phyloP scores from a whole-genome alignment of 495 filamentous ascomycete species.

The Hypoxylon trugodes region DNA sequence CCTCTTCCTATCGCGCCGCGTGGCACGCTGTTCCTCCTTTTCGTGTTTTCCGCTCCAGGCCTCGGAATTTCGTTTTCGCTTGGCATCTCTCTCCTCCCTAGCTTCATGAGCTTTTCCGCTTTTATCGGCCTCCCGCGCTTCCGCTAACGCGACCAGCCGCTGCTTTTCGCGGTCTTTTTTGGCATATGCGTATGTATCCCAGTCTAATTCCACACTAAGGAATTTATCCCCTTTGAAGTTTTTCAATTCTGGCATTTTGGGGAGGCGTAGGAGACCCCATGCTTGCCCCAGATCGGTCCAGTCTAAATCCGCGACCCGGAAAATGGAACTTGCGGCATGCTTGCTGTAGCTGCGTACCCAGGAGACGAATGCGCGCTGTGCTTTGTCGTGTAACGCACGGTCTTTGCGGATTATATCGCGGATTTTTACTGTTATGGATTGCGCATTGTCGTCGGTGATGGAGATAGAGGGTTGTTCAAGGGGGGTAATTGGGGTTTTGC shows the following conservation, averaged over 20 bases:
- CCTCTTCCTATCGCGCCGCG: conserved; percentile 77
- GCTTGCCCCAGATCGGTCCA: conserved; percentile 83
- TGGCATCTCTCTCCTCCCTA: conserved; percentile 65
- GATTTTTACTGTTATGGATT: conserved; percentile 60
- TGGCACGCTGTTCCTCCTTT: conserved; percentile 68
- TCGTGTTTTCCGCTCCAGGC: conserved; percentile 90
- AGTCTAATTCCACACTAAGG: conserved; percentile 68
- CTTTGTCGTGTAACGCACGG: conserved; percentile 86
- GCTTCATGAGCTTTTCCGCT: conserved; percentile 61
- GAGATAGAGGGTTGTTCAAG: conserved; percentile 59
- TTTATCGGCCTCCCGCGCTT: conserved; percentile 37
- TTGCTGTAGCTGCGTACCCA: conserved; percentile 92
- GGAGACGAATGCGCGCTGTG: conserved; percentile 88
- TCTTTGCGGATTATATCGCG: conserved; percentile 71
- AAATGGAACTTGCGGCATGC: conserved; percentile 90
- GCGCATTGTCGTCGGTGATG: conserved; percentile 65
- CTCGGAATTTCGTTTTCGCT: conserved; percentile 63
- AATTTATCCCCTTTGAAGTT: conserved; percentile 70
- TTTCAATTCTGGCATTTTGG: conserved; percentile 92
- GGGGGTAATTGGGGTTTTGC: conserved; percentile 83
- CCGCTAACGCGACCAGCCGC: conserved; percentile 58
- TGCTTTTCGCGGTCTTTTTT: conserved; percentile 81
- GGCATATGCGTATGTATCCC: conserved; percentile 69
- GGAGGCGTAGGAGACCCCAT: conserved; percentile 83
- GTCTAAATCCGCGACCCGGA: conserved; percentile 80